Conservation (phyloP, 768 basidiomycete species). For the Psilocybe subaeruginosa region DNA sequence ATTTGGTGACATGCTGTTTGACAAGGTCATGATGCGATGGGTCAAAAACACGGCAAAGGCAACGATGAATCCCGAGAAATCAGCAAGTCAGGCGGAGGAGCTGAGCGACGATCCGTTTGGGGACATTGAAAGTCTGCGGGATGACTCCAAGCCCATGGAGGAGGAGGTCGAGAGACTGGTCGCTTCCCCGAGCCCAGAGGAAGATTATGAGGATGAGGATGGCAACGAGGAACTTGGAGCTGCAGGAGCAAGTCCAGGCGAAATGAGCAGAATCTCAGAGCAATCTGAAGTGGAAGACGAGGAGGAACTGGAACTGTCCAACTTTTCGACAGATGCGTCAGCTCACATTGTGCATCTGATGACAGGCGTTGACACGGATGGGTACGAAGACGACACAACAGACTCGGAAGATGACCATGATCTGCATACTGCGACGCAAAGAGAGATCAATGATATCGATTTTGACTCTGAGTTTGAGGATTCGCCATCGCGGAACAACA, state of each 20-base stretch:
- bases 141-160: conserved; percentile 52
- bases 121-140: conserved; percentile 85
- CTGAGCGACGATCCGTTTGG: conserved; percentile 89
- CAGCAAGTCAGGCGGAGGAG: conserved; percentile 37
- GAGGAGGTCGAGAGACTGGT: conserved; percentile 23
- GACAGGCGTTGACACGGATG: conserved; percentile 48
- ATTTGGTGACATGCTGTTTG: conserved; percentile 88
- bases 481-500: conserved; percentile 24
- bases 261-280: conserved; percentile 55
- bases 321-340: conserved; percentile 74
- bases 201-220: background rate
- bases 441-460: conserved; percentile 36
- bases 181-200: background rate
- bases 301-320: conserved; percentile 68
- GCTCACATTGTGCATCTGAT: conserved; percentile 54
- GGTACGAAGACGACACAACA: conserved; percentile 46
- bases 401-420: conserved; percentile 53
- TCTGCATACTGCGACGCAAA: conserved; percentile 32
- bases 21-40: conserved; percentile 85
- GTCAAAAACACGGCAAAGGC: conserved; percentile 58
- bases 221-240: background rate
- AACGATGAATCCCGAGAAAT: conserved; percentile 30
- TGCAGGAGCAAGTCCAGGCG: conserved; percentile 13
- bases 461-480: conserved; percentile 44
- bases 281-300: conserved; percentile 57